A percentile compares a stretch with the other conserved stretches of the same genome.
Conservation (phyloP, 305 asterid genomes). For the Salvia sclarea region DNA sequence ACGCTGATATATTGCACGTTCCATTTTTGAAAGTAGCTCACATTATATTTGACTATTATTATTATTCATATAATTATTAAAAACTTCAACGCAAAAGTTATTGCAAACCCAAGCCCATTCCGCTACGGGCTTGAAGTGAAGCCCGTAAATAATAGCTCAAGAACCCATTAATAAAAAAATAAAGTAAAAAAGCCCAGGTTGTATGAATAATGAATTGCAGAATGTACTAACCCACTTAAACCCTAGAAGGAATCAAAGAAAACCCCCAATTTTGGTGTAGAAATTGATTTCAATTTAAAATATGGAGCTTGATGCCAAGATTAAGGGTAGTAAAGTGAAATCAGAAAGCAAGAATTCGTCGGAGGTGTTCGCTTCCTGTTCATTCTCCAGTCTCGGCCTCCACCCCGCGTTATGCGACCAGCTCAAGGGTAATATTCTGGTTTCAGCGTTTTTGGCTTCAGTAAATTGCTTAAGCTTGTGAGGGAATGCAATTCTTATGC, state of each 20-base stretch:
- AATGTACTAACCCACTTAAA: slow-evolving; percentile 12
- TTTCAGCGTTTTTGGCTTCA: not conserved
- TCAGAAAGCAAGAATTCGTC: slow-evolving; percentile 35
- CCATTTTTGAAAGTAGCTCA: too few species aligned
- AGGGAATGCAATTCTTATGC: not conserved
- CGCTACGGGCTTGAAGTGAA: not conserved
- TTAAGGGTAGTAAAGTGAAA: slow-evolving; percentile 28
- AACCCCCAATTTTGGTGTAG: slow-evolving; percentile 19
- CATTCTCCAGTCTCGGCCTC: slow-evolving; percentile 86
- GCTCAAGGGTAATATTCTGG: slow-evolving; percentile 61
- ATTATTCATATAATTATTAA: too few species aligned
- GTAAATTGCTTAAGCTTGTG: not conserved
- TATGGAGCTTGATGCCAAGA: slow-evolving; percentile 37
- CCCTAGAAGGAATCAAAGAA: slow-evolving; percentile 17
- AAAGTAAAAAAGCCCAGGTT: too few species aligned
- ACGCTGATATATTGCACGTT: too few species aligned
- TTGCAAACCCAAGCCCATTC: not conserved
- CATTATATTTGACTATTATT: too few species aligned
- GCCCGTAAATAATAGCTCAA: not conserved
- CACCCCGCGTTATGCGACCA: slow-evolving; percentile 74
- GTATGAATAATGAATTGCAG: too few species aligned
- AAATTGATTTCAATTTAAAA: slow-evolving; percentile 14
- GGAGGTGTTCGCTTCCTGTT: slow-evolving; percentile 78
- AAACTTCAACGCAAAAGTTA: too few species aligned
- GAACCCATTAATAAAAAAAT: too few species aligned